These are phyloP conservation scores for Xerocomellus amylosporus DNA, from an alignment of 768 basidiomycete genomes.

Conservation along the genomic window DNA sequence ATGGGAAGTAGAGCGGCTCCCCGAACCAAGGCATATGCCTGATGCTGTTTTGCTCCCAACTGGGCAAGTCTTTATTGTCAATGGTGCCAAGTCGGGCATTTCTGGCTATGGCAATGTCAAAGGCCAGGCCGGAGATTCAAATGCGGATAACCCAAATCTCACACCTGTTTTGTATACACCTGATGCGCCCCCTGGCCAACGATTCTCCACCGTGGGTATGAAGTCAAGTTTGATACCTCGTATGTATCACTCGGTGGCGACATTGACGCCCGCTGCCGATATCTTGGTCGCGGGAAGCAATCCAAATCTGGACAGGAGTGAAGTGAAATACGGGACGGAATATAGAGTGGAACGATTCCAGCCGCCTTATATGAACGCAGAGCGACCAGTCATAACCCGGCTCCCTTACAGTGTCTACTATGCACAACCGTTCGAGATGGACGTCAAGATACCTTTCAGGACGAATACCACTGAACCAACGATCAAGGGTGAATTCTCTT, in stretches of 20 bases:
- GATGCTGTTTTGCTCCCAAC: conserved; percentile 81
- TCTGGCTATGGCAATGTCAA: conserved; percentile 77
- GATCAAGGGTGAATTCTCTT: conserved; percentile 48
- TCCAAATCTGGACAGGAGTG: conserved; percentile 78
- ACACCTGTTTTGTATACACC: conserved; percentile 73
- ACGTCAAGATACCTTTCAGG: conserved; percentile 41
- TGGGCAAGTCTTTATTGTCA: conserved; percentile 70
- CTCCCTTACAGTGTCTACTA: conserved; percentile 41
- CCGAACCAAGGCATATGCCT: conserved; percentile 69
- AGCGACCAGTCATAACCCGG: conserved; percentile 51
- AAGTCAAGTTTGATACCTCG: conserved; percentile 66
- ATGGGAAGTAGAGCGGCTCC: conserved; percentile 78
- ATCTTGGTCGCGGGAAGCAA: conserved; percentile 83
- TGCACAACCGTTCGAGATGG: conserved; percentile 45
- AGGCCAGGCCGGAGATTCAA: conserved; percentile 68
- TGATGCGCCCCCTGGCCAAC: conserved; percentile 45
- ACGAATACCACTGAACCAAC: conserved; percentile 32
- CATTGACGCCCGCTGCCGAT: conserved; percentile 65
- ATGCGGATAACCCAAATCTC: conserved; percentile 70
- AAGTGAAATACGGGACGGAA: conserved; percentile 73
- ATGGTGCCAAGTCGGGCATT: conserved; percentile 71
- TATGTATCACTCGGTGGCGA: conserved; percentile 83
- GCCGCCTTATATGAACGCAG: conserved; percentile 72
- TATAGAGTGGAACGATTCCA: conserved; percentile 85
- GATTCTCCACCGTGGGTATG: conserved; percentile 60